Evolutionary conservation across 208 protist genomes (phyloP).

Genomic region (Naegleria lovaniensis): DNA sequence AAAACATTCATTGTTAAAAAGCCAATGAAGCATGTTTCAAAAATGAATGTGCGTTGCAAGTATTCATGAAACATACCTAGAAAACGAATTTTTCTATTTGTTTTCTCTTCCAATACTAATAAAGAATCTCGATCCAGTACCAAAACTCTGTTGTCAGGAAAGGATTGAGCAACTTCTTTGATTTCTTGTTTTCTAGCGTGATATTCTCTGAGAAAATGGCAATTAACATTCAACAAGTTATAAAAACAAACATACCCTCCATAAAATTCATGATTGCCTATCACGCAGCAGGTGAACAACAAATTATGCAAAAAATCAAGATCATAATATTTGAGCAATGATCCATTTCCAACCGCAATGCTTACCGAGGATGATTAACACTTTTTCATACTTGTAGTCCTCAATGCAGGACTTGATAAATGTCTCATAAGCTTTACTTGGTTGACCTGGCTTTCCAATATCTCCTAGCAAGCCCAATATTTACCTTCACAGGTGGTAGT

Average conservation of each 20-base stretch:
- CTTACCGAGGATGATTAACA: not conserved
- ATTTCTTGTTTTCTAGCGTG: not conserved
- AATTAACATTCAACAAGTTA: not conserved
- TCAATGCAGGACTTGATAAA: not conserved
- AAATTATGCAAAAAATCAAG: too few relatives aligned
- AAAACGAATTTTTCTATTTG: not conserved
- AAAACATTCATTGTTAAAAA: too few relatives aligned
- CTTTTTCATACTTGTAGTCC: not conserved
- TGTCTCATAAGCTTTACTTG: not conserved
- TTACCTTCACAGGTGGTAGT: not conserved
- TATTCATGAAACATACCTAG: too few relatives aligned
- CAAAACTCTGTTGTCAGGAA: not conserved
- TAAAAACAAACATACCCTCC: not conserved
- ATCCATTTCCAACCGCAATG: too few relatives aligned
- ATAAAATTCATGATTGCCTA: conserved; percentile 10
- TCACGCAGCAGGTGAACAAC: too few relatives aligned
- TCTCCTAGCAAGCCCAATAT: not conserved
- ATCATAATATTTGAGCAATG: too few relatives aligned
- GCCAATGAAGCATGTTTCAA: too few relatives aligned
- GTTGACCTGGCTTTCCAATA: not conserved
- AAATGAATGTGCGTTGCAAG: too few relatives aligned
- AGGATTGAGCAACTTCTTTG: not conserved
- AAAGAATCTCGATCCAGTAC: not conserved
- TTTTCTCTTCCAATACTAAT: not conserved
- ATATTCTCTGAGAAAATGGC: not conserved